Evolutionary conservation across 257 asterid genomes (phyloP).

Genomic region (Nicotiana tabacum): DNA sequence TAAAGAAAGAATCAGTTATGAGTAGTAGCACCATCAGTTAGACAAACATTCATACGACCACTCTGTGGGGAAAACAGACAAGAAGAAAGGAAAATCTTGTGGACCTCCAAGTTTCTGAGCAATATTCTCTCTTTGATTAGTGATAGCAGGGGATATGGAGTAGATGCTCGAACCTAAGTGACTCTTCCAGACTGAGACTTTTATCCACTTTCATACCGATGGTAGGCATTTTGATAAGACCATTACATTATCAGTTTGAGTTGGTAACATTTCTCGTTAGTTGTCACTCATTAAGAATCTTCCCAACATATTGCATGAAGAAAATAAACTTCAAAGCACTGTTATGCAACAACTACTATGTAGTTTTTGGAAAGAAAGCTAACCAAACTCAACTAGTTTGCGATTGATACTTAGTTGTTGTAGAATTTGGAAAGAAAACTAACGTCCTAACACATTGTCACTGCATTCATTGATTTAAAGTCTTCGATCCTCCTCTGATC

Average conservation of each 20-base stretch:
- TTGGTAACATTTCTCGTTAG: background rate
- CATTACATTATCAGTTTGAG: background rate
- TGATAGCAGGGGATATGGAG: background rate
- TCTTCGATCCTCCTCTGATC: background rate
- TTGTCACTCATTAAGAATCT: background rate
- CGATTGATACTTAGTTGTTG: background rate
- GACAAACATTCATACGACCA: background rate
- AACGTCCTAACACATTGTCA: background rate
- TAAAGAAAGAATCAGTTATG: background rate
- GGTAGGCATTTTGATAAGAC: background rate
- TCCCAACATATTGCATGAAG: background rate
- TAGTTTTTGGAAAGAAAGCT: background rate
- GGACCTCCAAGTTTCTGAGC: background rate
- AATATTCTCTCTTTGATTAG: background rate
- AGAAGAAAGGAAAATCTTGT: background rate
- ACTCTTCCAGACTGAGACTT: background rate
- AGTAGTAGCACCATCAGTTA: background rate
- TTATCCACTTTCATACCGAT: background rate
- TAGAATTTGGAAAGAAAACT: background rate
- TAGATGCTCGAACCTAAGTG: background rate
- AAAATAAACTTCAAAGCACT: background rate
- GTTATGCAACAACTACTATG: background rate
- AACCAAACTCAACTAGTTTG: background rate
- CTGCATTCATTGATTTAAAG: background rate
- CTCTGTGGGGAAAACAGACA: background rate